Evolutionary conservation across 148 eudicot species (phyloP), one percentile per base, ranked within the genome.

Genomic region (Gaultheria prostrata): DNA sequence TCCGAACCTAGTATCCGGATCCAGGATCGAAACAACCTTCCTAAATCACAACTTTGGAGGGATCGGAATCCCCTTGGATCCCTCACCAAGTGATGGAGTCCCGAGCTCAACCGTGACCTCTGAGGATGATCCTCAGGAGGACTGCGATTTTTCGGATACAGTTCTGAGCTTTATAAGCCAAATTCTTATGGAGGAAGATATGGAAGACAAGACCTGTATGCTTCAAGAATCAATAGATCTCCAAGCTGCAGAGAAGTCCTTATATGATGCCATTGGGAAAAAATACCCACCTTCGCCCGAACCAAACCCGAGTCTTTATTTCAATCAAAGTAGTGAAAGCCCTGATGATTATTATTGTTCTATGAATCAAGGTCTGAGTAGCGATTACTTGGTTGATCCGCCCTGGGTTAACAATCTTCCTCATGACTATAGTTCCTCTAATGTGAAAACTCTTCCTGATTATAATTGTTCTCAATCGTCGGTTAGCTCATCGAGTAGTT

Each of bases 101-200:
- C 76, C 76, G 26, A 82, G 82, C 74, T 84, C 82, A 28, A 82
- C 82, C 15, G 76, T 63, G 17, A 84, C 82, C 35, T 65, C 77
- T 15, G 90, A 83, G 78, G 90, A 91, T 5, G 86, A 85, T 76
- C 78, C 54, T 81, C 78, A 85, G 2, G 98, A 94, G 78, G 98
- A 93, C 65, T 89, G 83, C 33, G 95, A 93, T 85, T 92, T 91
- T 48, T 92, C 95, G 0, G 98, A 93, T 85, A 86, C 90, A 1
- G 82, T 89, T 54, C 88, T 95, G 89, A 87, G 90, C n/a, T 93
- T 88, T 83, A 93, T 95, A 50, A 94, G 84, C 84, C 91, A 90
- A 80, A 88, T 93, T 73, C 93, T 95, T 24, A 89, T 93, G 94
- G 95, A 93, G 83, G 98, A 95, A 87, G 97, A 95, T 84, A 90